A percentile compares a stretch with the other conserved stretches of the same genome.
Evolutionary conservation across 768 basidiomycete species (phyloP).

Genomic region (Mycena sanguinolenta): DNA sequence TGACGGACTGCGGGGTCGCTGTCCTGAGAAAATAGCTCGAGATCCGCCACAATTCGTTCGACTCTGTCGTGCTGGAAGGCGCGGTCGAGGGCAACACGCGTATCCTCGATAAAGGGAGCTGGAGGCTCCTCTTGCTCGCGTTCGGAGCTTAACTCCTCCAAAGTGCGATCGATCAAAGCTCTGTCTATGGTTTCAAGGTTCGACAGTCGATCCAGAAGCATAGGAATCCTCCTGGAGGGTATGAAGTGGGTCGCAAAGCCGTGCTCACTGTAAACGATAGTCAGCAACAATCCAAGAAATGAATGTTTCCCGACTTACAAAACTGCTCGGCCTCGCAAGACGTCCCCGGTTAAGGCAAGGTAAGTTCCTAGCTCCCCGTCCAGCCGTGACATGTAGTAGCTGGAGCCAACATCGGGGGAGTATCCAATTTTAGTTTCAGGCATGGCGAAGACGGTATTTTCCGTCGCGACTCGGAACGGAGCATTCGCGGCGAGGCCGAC

Average conservation of each 20-base stretch:
- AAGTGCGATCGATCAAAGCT: slow-evolving; percentile 62
- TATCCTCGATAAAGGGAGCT: slow-evolving; percentile 67
- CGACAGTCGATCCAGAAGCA: slow-evolving; percentile 77
- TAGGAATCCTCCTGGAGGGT: slow-evolving; percentile 79
- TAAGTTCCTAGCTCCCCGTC: slow-evolving; percentile 97
- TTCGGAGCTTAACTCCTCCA: slow-evolving; percentile 83
- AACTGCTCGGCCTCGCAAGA: slow-evolving; percentile 81
- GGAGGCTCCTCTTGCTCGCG: slow-evolving; percentile 68
- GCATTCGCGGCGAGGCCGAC: slow-evolving; percentile 89
- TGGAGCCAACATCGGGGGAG: slow-evolving; percentile 93
- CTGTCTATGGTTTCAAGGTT: slow-evolving; percentile 61
- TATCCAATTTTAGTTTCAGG: slow-evolving; percentile 96
- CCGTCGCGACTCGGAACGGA: slow-evolving; percentile 92
- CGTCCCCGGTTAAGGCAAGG: slow-evolving; percentile 85
- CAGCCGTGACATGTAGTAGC: slow-evolving; percentile 87
- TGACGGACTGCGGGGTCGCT: slow-evolving; percentile 61
- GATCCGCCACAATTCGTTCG: slow-evolving; percentile 73
- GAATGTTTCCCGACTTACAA: slow-evolving; percentile 73
- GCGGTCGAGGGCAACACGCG: slow-evolving; percentile 83
- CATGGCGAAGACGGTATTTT: slow-evolving; percentile 94
- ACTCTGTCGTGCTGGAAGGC: slow-evolving; percentile 83
- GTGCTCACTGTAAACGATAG: slow-evolving; percentile 70
- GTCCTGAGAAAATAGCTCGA: slow-evolving; percentile 59
- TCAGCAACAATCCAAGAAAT: slow-evolving; percentile 20
- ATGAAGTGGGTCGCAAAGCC: slow-evolving; percentile 97